phyloP scores from a whole-genome alignment of 2,329 filamentous ascomycete species.

The Penicillium sp. region DNA sequence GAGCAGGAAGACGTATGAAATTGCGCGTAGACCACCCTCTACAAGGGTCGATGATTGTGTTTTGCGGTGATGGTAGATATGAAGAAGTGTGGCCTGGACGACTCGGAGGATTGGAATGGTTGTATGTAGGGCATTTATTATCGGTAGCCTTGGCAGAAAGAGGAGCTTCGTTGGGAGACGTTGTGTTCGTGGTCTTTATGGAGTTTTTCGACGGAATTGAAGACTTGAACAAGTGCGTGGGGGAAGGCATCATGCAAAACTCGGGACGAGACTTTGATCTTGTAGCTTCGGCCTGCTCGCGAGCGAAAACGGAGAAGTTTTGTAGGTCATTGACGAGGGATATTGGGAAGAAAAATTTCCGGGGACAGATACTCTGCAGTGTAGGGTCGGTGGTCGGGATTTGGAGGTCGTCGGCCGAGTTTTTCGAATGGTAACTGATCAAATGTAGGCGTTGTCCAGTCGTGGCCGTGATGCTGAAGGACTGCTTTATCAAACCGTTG shows the following conservation, averaged over 20 bases:
- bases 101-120: not conserved
- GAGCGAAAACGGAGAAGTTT: conserved; percentile 78
- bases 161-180: not conserved
- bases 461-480: conserved; percentile 96
- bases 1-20: not conserved
- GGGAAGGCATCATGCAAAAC: not conserved
- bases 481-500: conserved; percentile 98
- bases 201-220: not conserved
- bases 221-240: not conserved
- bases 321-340: conserved; percentile 87
- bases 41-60: not conserved
- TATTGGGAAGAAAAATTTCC: conserved; percentile 96
- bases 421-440: conserved; percentile 88
- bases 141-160: not conserved
- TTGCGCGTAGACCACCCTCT: not conserved
- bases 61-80: not conserved
- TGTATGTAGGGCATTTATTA: not conserved
- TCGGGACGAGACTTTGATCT: not conserved
- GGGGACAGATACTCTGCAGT: conserved; percentile 80
- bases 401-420: conserved; percentile 72
- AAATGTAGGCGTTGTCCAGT: conserved; percentile 90
- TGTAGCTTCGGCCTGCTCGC: conserved; percentile 56
- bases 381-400: conserved; percentile 81
- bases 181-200: not conserved
- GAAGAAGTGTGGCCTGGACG: not conserved